These are phyloP conservation scores for Fraxinus americana DNA, from an alignment of 257 asterid species.

Conservation along the genomic window DNA sequence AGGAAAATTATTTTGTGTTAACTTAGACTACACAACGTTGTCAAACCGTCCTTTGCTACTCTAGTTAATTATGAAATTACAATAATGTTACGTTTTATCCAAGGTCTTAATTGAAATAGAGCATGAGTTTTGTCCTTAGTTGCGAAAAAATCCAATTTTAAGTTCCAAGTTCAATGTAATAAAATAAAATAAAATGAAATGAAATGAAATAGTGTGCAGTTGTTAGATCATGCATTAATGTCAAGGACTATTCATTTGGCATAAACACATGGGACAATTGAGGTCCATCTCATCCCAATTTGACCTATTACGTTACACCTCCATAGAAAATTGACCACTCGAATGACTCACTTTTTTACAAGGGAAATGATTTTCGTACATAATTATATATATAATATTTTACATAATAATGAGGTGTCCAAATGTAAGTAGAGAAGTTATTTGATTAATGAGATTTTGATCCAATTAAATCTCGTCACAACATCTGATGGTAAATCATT, in stretches of 20 bases:
- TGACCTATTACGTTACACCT: neutral
- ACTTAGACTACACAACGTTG: neutral
- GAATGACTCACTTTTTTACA: neutral
- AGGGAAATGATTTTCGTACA: no score
- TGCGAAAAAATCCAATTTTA: neutral
- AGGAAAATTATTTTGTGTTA: no score
- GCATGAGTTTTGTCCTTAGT: neutral
- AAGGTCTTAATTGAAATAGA: neutral
- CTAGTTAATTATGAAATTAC: neutral
- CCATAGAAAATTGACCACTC: no score
- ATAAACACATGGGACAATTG: neutral
- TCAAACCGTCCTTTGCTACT: neutral
- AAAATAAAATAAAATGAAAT: neutral
- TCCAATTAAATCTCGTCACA: no score
- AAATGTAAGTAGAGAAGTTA: no score
- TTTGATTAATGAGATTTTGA: no score
- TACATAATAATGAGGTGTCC: no score
- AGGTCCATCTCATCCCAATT: neutral
- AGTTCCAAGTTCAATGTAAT: neutral
- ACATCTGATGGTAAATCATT: no score
- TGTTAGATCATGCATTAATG: neutral
- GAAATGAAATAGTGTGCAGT: neutral
- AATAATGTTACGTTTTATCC: neutral
- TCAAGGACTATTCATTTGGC: neutral
- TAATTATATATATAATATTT: no score